Base-by-base conservation (phyloP, 495 filamentous ascomycete species). In the Aspergillus ostianus region DNA sequence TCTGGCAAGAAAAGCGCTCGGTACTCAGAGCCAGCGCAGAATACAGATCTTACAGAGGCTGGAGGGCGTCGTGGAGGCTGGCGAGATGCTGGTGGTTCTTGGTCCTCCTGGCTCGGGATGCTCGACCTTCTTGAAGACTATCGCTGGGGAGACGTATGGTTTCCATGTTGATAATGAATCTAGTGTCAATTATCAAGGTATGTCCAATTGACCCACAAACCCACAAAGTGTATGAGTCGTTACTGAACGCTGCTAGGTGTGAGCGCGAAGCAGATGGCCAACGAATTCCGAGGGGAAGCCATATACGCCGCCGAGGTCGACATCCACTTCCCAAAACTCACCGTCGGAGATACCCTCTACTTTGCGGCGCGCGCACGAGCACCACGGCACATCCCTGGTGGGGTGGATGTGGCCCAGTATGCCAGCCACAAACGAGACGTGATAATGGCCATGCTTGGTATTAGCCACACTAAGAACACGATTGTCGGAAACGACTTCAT, bases 81-180 rank as follows among this genome's bases (percentile, higher is more conserved):
- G 90, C 13, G 90, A 93, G 74, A 90, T 89, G 84, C 73, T 92
- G 29, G 75, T 92, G n/a, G 90, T 92, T 0, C 79, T 93, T 15
- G 90, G 89, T 12, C 83, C 84, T 27, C 90, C 90, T 10, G 90
- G 86, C 47, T 70, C 80, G 49, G 87, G 87, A 10, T 88, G 85
- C 57, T 84, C 85, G 19, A 92, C 90, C 1, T 83, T 93, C 55
- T 67, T 91, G 45, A 88, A 89, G 73, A 83, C 85, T 6, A 74
- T 91, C 17, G 79, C 85, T 7, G 87, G 87, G 23, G 84, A 90
- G 59, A 79, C 80, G 32, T 77, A 92, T 64, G 91, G 90, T 1
- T 84, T 89, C 7, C 84, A 90, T 64, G 79, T 80, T 19, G 78
- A 77, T n/a, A 56, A 65, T 10, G 70, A 72, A 15, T 84, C 85